Evolutionary conservation across 2,329 filamentous ascomycete species (phyloP), one percentile per base, ranked within the genome.

Genomic region (Exserohilum rostratum): DNA sequence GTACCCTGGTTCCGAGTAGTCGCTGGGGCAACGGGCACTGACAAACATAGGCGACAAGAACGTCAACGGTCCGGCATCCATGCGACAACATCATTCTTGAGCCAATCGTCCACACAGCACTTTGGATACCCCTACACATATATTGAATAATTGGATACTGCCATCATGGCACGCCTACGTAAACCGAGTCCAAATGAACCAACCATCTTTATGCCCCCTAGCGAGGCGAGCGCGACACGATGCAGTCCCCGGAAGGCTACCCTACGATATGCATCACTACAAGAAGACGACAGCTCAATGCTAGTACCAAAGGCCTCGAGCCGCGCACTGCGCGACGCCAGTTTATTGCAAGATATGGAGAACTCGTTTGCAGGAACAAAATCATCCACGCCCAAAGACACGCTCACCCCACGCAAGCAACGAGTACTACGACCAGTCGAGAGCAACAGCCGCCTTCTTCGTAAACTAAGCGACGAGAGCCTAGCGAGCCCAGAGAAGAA

Each of bases 111-210:
- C 52, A 17, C 49, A 47, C 31, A 45, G 20, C 20, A 1, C 34
- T 44, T 46, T 40, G 38, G 31, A 27, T 39, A 53, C 50, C 35
- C 22, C 42, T 48, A 47, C 40, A 44, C 6, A 49, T 44, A 49
- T 11, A 49, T 18, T 37, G 29, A 18, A 52, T 34, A 33, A 33
- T 44, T 50, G 42, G 22, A 37, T 43, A 54, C 33, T 12, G n/a
- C 49, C 4, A 50, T 18, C 13, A 75, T 75, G 72, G 72, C 72
- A 43, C 72, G 72, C 45, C 64, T 75, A 20, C 72, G 71, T 43
- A 74, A 73, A 53, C 60, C 69, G 3, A 67, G 64, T 30, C 60
- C 64, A 27, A 54, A 65, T 25, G 69, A 73, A 33, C 53, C 64
- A 7, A 61, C 58, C 40, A 55, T 65, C 29, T 48, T 66, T 29